Conservation (phyloP, 2,329 filamentous ascomycete genomes). For the Fusarium sp. region DNA sequence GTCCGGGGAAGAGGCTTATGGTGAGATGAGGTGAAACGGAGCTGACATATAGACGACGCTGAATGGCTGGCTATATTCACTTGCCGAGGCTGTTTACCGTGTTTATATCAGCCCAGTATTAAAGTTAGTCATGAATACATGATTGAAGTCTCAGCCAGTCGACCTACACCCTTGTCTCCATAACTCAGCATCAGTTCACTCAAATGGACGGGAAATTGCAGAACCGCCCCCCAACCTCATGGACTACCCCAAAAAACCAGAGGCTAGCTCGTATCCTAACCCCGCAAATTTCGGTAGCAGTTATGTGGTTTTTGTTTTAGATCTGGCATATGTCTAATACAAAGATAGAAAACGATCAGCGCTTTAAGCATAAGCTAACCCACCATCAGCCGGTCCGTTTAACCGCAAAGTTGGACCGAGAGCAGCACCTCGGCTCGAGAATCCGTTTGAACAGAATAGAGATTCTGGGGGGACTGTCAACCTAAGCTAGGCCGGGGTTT, state of each 20-base stretch:
- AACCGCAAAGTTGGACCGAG: conserved; percentile 23
- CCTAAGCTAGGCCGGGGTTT: neutral
- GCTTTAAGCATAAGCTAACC: conserved; percentile 28
- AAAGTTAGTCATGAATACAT: neutral
- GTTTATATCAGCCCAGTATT: neutral
- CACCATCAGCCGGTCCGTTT: conserved; percentile 35
- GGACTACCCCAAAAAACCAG: neutral
- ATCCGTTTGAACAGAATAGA: neutral
- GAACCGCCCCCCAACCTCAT: neutral
- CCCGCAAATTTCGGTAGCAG: conserved; percentile 14
- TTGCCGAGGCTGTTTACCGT: neutral
- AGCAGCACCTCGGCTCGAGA: conserved; percentile 8
- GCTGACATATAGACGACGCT: neutral
- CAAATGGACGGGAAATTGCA: conserved; percentile 1
- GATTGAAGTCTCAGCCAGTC: neutral
- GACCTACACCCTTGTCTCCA: neutral
- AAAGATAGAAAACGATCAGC: conserved; percentile 14
- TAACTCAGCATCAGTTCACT: neutral
- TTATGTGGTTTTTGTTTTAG: conserved; percentile 5
- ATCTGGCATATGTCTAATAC: conserved; percentile 18
- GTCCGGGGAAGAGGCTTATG: neutral
- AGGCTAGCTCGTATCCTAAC: neutral
- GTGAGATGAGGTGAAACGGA: neutral
- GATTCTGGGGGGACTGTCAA: neutral
- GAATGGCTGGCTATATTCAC: neutral